Conservation (phyloP, 2,329 filamentous ascomycete genomes). For the Trichothecium sympodiale region DNA sequence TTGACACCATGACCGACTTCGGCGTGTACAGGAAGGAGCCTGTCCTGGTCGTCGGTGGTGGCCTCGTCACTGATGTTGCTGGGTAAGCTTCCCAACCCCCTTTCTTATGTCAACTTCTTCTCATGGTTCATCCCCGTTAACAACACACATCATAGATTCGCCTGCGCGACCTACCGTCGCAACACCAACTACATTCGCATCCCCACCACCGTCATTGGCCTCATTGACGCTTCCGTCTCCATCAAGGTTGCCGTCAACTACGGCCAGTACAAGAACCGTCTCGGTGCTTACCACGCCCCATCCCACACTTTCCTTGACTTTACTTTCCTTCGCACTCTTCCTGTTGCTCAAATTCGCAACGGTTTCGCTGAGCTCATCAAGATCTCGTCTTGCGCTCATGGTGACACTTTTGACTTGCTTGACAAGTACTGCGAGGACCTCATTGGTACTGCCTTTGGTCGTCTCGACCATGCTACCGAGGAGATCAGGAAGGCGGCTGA, state of each 20-base stretch:
- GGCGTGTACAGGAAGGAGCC: slow-evolving; percentile 60
- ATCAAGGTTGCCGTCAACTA: slow-evolving; percentile 76
- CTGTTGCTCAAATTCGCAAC: slow-evolving; percentile 57
- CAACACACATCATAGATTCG: too few species aligned
- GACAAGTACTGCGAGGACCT: slow-evolving; percentile 60
- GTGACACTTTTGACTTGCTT: slow-evolving; percentile 53
- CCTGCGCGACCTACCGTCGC: slow-evolving; percentile 59
- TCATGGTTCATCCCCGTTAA: too few species aligned
- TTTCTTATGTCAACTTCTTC: too few species aligned
- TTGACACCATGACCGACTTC: slow-evolving; percentile 65
- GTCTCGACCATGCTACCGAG: slow-evolving; percentile 39
- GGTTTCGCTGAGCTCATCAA: slow-evolving; percentile 69
- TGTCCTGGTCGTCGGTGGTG: slow-evolving; percentile 55
- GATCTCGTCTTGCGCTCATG: slow-evolving; percentile 60
- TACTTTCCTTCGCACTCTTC: slow-evolving; percentile 57
- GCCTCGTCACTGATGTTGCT: slow-evolving; percentile 62
- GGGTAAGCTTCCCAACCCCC: slow-evolving; percentile 41
- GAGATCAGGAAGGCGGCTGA: slow-evolving; percentile 53
- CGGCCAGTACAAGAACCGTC: slow-evolving; percentile 63
- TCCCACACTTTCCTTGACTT: slow-evolving; percentile 66
- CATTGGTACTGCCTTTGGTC: slow-evolving; percentile 54
- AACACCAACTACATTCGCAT: slow-evolving; percentile 66
- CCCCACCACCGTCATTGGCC: slow-evolving; percentile 63
- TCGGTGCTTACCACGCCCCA: slow-evolving; percentile 63
- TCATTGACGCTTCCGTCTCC: slow-evolving; percentile 65